Base-by-base conservation (phyloP, 179 eudicot species). In the Beta corolliflora region DNA sequence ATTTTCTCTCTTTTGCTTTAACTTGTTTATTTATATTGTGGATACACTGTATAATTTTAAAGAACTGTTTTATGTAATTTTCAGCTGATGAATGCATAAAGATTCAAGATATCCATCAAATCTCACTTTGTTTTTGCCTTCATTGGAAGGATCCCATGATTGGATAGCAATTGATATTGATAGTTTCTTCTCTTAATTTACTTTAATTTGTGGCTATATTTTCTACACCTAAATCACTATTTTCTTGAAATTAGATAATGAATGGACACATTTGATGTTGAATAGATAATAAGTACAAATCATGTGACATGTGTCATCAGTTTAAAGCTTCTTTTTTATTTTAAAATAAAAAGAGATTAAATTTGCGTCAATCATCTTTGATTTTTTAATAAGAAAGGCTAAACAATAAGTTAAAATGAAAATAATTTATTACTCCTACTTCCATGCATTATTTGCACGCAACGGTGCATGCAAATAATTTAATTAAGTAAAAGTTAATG, bases 1-100 rank as follows among this genome's bases (percentile, higher is more conserved):
- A 31, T 31, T 31, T 46, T 19, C 56, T 75, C 29, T 31, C 48
- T 36, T 75, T 85, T 23, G 4, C 73, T 68, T 41, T 16, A 54
- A 74, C 65, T 55, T 65, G 15, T 56, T 68, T n/a, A 21, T 23
- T 56, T 80, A 72, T 73, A 31, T 83, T 81, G 81, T 81, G 31
- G 58, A 86, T 55, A 83, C 68, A 82, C 53, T 72, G 80, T 80
- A 66, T 71, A 84, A 85, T 66, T 77, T 58, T 75, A 31, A 68
- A 46, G 63, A 76, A 77, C 74, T 81, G 77, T 46, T 73, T 73
- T 74, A 16, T 61, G 84, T 85, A 77, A 83, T 54, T 83, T 83
- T 83, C 84, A 77, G 83, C 77, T 83, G 84, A 83, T 83, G 82
- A 75, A 66, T 78, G 77, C 65, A 85, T 66, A 63, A 81, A 19